Percentiles rank a stretch among this genome's conserved stretches.
Conservation (phyloP, 345 rosid genomes). For the Bruguiera parviflora region DNA sequence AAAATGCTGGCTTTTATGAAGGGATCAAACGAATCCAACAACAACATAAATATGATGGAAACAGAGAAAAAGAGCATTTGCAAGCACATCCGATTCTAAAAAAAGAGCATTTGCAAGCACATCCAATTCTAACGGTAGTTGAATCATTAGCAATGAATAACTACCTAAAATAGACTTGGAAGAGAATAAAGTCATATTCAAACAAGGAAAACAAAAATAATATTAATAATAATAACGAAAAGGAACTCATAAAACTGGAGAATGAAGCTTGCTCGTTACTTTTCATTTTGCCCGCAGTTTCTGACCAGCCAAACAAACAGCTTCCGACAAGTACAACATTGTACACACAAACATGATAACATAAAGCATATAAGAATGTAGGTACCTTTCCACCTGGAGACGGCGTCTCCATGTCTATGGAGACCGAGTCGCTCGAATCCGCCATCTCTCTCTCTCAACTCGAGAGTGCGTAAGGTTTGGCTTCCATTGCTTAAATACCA, state of each 20-base stretch:
- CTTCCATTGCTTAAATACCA: constrained; percentile 30
- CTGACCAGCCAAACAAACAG: constrained; percentile 25
- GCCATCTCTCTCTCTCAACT: constrained; percentile 50
- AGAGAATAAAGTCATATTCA: not conserved
- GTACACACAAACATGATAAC: not conserved
- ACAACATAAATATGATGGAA: too few relatives aligned
- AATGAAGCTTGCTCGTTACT: constrained; percentile 2
- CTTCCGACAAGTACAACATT: not conserved
- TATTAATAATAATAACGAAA: not conserved
- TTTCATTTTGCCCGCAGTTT: constrained; percentile 24
- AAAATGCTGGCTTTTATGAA: too few relatives aligned
- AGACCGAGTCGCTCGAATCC: constrained; percentile 50
- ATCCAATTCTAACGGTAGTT: too few relatives aligned
- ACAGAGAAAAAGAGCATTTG: too few relatives aligned
- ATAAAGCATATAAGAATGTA: not conserved
- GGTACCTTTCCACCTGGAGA: constrained; percentile 80
- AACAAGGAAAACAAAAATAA: not conserved
- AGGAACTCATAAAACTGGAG: not conserved
- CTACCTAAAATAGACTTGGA: not conserved
- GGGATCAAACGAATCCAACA: too few relatives aligned
- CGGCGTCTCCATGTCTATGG: constrained; percentile 72
- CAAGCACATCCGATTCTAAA: too few relatives aligned
- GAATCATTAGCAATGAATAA: too few relatives aligned
- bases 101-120: too few relatives aligned
- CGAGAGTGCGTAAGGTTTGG: not conserved